Evolutionary conservation across 225 moss, liverwort and hornwort species (phyloP).

Genomic region (Pseudoscleropodium purum): DNA sequence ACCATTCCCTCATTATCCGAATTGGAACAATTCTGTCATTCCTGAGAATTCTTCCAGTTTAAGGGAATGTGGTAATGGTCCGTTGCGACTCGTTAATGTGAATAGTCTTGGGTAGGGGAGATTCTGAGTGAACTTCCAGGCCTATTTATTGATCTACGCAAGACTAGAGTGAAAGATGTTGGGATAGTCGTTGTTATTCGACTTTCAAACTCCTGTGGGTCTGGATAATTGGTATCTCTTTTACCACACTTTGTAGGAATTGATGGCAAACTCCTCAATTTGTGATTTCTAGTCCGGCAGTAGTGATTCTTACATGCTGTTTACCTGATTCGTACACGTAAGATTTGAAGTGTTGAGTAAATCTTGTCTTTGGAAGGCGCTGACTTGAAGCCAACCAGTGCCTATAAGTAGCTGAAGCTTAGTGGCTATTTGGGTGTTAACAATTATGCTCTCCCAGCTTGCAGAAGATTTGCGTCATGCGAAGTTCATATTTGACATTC

Average conservation of each 20-base stretch:
- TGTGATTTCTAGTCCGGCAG: not conserved
- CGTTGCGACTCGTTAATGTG: not conserved
- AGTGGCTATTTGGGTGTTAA: not conserved
- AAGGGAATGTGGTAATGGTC: not conserved
- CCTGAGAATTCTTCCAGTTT: not conserved
- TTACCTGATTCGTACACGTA: not conserved
- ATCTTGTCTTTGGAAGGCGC: not conserved
- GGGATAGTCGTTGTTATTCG: not conserved
- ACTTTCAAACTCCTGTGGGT: not conserved
- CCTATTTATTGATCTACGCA: no score
- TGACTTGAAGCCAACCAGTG: not conserved
- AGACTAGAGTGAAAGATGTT: not conserved
- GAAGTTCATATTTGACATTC: not conserved
- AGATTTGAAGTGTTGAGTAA: not conserved
- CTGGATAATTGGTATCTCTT: not conserved
- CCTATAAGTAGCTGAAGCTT: not conserved
- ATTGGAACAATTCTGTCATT: not conserved
- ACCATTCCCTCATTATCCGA: not conserved
- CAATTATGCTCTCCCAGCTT: not conserved
- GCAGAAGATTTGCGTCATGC: not conserved
- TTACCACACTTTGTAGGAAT: not conserved
- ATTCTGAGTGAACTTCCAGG: not conserved
- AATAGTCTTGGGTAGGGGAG: not conserved
- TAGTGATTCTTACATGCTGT: not conserved
- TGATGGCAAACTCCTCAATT: not conserved